Percentiles rank a stretch among this genome's conserved stretches.
Conservation (phyloP, 2,329 filamentous ascomycete species). For the Aspergillus hortae region DNA sequence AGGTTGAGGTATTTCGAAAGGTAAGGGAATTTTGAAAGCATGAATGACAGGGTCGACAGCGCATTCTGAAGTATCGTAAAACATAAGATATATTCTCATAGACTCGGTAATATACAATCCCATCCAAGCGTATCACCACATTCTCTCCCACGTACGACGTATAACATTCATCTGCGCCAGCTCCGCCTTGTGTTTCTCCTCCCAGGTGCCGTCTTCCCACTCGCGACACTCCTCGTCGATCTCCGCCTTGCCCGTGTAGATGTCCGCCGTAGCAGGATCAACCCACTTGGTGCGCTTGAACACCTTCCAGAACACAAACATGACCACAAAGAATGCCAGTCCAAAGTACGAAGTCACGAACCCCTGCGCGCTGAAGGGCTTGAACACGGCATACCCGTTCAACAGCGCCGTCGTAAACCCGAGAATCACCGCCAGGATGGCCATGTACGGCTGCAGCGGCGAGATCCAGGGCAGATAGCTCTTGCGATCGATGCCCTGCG, state of each 20-base stretch:
- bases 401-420: conserved; percentile 59
- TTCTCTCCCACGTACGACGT: conserved; percentile 28
- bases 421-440: conserved; percentile 57
- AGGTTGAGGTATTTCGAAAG: too few relatives aligned
- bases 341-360: conserved; percentile 54
- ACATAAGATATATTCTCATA: too few relatives aligned
- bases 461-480: conserved; percentile 64
- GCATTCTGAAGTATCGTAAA: too few relatives aligned
- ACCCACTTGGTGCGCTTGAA: conserved; percentile 28
- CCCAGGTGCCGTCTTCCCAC: conserved; percentile 31
- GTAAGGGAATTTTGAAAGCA: too few relatives aligned
- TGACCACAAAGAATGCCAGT: conserved; percentile 39
- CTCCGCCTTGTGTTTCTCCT: conserved; percentile 26
- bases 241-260: conserved; percentile 31
- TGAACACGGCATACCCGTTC: conserved; percentile 55
- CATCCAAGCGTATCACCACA: conserved; percentile 20
- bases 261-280: conserved; percentile 24
- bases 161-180: conserved; percentile 27
- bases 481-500: conserved; percentile 64
- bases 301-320: conserved; percentile 38
- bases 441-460: conserved; percentile 65
- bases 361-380: conserved; percentile 40
- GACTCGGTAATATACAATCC: too few relatives aligned
- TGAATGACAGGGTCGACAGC: too few relatives aligned
- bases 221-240: conserved; percentile 31